Percentiles rank a stretch among this genome's conserved stretches.
Conservation (phyloP, 2,329 filamentous ascomycete species). For the Cucurbitaria berberidis region DNA sequence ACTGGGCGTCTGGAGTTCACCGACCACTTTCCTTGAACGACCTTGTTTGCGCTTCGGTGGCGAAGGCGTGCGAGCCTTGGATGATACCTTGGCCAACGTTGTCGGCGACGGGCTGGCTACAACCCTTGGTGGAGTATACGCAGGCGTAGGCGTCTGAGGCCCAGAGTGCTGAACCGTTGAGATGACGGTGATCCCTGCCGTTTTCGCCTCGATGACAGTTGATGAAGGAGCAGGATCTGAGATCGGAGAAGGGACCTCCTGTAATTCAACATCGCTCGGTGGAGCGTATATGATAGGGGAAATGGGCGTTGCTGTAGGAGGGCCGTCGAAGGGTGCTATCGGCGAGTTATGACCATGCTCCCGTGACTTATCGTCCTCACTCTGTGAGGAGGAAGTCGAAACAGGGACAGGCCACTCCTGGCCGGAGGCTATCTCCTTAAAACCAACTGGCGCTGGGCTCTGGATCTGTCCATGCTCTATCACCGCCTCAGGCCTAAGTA, state of each 20-base stretch:
- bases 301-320: not conserved
- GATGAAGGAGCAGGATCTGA: not conserved
- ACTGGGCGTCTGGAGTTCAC: not conserved
- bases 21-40: not conserved
- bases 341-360: not conserved
- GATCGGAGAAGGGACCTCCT: not conserved
- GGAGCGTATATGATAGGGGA: not conserved
- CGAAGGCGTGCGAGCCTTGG: not conserved
- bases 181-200: not conserved
- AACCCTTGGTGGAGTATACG: not conserved
- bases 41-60: not conserved
- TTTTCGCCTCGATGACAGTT: not conserved
- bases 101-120: not conserved
- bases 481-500: not conserved
- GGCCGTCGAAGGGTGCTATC: not conserved
- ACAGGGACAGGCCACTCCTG: not conserved
- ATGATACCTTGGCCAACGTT: not conserved
- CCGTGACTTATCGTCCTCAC: not conserved
- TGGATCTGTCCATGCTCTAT: not conserved
- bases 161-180: not conserved
- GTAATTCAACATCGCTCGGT: not conserved
- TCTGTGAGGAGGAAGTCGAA: not conserved
- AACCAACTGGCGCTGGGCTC: not conserved
- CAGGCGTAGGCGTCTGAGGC: not conserved
- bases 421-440: not conserved